Percentiles rank a stretch among this genome's conserved stretches.
These are phyloP conservation scores for Smallanthus sonchifolius DNA, from an alignment of 129 eudicot genomes.

Conservation along the genomic window DNA sequence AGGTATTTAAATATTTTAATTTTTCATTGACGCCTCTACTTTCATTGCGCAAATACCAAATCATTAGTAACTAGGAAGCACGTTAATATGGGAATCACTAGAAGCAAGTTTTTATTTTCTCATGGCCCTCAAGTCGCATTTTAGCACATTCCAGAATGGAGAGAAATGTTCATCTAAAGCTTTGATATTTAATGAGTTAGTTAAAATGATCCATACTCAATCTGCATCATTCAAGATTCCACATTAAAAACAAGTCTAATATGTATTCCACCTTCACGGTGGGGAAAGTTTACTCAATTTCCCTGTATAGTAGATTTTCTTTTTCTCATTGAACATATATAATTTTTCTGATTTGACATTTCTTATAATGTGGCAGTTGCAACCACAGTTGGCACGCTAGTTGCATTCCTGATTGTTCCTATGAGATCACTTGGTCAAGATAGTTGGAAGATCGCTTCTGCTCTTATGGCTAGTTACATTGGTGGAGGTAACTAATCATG, in stretches of 20 bases:
- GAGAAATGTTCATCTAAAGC: not conserved
- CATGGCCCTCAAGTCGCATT: not conserved
- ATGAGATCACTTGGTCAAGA: constrained; percentile 90
- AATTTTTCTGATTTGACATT: not conserved
- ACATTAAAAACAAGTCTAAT: too few species aligned
- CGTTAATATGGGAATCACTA: not conserved
- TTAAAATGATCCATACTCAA: not conserved
- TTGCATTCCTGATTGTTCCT: constrained; percentile 68
- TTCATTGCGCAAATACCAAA: not conserved
- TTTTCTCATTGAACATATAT: too few species aligned
- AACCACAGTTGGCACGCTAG: constrained; percentile 66
- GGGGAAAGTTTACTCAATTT: too few species aligned
- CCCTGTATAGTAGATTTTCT: too few species aligned
- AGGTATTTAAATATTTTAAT: not conserved
- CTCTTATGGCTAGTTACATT: constrained; percentile 91
- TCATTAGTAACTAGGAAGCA: not conserved
- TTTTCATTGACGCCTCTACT: not conserved
- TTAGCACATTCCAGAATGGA: not conserved
- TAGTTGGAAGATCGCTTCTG: constrained; percentile 87
- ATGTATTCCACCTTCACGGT: too few species aligned
- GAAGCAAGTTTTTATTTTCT: not conserved
- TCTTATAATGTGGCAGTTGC: constrained; percentile 46
- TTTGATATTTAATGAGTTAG: not conserved
- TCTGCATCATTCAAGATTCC: not conserved
- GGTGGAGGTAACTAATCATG: constrained; percentile 66